phyloP scores from a whole-genome alignment of 305 asterid species.

The Salvia sclarea region DNA sequence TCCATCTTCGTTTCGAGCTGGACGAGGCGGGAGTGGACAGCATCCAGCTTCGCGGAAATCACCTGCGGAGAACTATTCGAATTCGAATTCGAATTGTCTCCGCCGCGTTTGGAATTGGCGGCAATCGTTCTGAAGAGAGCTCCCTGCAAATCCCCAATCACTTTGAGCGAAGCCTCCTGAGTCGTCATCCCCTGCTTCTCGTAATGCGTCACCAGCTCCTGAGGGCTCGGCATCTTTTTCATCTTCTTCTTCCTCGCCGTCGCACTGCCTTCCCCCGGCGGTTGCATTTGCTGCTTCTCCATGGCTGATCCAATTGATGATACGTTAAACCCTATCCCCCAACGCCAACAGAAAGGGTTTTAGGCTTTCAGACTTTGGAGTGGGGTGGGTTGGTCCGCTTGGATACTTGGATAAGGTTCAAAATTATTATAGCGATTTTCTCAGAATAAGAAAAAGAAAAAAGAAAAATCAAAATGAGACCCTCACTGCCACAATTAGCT shows the following conservation, averaged over 20 bases:
- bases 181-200: constrained; percentile 72
- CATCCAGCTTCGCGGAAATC: constrained; percentile 62
- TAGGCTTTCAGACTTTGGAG: neutral
- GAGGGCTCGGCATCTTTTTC: constrained; percentile 55
- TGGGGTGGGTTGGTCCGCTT: neutral
- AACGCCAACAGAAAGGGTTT: constrained; percentile 4
- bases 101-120: constrained; percentile 33
- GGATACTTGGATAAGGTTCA: constrained; percentile 39
- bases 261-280: neutral
- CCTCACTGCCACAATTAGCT: neutral
- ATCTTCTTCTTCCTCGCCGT: constrained; percentile 26
- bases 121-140: constrained; percentile 57
- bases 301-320: neutral
- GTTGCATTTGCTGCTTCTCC: constrained; percentile 13
- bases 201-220: constrained; percentile 71
- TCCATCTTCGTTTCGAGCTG: constrained; percentile 72
- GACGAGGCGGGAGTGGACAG: constrained; percentile 59
- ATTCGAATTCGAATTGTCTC: neutral
- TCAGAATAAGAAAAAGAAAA: neutral
- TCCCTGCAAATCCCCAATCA: constrained; percentile 78
- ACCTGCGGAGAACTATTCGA: constrained; percentile 20
- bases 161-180: constrained; percentile 78
- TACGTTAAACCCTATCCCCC: constrained; percentile 29
- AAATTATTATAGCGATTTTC: neutral
- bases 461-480: neutral